Percentiles rank a stretch among this genome's conserved stretches.
Conservation (phyloP, 2,329 filamentous ascomycete genomes). For the Clonostachys sp. region DNA sequence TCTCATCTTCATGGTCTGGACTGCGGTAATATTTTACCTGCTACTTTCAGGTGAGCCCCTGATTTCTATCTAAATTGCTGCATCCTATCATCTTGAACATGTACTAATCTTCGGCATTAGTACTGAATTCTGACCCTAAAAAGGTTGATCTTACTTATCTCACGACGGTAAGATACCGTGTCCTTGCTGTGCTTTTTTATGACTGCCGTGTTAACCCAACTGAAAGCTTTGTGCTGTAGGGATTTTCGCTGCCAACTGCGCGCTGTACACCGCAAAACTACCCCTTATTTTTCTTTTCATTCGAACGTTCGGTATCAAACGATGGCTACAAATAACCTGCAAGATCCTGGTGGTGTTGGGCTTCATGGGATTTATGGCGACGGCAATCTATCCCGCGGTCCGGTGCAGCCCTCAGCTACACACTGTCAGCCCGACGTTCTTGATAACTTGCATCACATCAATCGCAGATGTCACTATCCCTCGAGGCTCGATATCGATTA, state of each 20-base stretch:
- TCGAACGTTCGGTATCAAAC: not conserved
- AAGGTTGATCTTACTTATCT: not conserved
- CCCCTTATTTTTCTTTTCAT: not conserved
- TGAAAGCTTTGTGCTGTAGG: not conserved
- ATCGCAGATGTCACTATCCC: not conserved
- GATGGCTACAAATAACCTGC: not conserved
- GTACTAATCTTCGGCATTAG: not conserved
- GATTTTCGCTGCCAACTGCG: not conserved
- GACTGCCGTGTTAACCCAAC: not conserved
- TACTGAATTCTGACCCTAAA: not conserved
- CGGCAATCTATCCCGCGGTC: not conserved
- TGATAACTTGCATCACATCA: not conserved
- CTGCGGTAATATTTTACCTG: not conserved
- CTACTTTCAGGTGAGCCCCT: not conserved
- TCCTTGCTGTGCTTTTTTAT: not conserved
- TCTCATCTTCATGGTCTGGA: not conserved
- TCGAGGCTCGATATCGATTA: not conserved
- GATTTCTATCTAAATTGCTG: not conserved
- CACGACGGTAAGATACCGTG: not conserved
- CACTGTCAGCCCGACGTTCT: not conserved
- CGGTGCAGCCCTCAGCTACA: not conserved
- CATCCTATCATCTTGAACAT: not conserved
- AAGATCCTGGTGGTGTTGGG: not conserved
- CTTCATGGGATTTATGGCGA: not conserved
- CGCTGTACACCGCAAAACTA: not conserved